Evolutionary conservation across 2,329 filamentous ascomycete species (phyloP), one percentile per base, ranked within the genome.

Genomic region (Ophidiomyces ophidiicola): DNA sequence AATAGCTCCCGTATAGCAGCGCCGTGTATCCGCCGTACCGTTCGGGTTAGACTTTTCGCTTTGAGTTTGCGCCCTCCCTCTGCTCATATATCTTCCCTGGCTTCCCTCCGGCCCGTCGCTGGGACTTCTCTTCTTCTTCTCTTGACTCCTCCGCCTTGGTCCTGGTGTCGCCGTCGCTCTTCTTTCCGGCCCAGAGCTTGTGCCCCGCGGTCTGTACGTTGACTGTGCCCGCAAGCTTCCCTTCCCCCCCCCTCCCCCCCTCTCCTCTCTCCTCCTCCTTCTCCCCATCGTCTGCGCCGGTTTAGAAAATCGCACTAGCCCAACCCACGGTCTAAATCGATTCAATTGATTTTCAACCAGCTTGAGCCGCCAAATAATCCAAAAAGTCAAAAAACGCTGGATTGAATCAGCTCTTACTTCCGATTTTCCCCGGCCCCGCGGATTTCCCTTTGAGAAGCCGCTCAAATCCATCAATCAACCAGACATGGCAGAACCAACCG

Each of bases 401-500:
- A 31, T 39, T 32, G 25, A 37, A 20, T 30, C 25, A 30, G 26
- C 6, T 29, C 15, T 21, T 26, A 7, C n/a, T 21, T 30, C 12
- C 20, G 14, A 17, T 36, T 36, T 28, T n/a, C 34, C n/a, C 25
- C 15, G 12, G n/a, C n/a, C n/a, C 12, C 36, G 18, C 28, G 36
- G 26, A 39, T 32, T 25, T 25, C 20, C 18, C 36, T 15, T 25
- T 39, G 14, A n/a, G 10, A 8, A 36, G 15, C n/a, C 23, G 32
- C 19, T 6, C 6, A 32, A 8, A 7, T 7, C 29, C 10, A 10
- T 20, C 35, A 33, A 32, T 30, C 36, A 7, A 24, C 20, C 21
- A 33, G 20, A 28, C 29, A 47, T 44, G 46, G 41, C 43, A 14
- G 39, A 46, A 38, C 42, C 42, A 20, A 42, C 44, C 37, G 35